phyloP scores from a whole-genome alignment of 768 basidiomycete species.

The Suillus decipiens region DNA sequence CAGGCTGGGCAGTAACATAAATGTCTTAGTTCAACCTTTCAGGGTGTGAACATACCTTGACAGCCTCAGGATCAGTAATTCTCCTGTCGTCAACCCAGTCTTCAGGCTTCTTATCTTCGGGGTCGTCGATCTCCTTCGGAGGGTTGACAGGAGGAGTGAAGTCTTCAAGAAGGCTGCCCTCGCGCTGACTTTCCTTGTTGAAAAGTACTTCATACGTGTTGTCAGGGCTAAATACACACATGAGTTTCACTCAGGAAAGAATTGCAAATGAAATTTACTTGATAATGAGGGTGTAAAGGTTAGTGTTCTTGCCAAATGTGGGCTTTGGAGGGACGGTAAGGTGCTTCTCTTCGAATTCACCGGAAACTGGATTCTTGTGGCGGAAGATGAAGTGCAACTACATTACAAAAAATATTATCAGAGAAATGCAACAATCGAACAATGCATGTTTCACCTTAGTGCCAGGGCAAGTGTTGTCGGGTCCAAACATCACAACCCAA shows the following conservation, averaged over 20 bases:
- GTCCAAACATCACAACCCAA: conserved; percentile 97
- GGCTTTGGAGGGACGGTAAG: conserved; percentile 80
- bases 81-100: conserved; percentile 92
- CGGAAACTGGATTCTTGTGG: conserved; percentile 90
- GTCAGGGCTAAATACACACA: conserved; percentile 62
- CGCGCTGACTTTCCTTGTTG: conserved; percentile 81
- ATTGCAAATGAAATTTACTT: conserved; percentile 54
- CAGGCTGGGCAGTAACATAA: conserved; percentile 53
- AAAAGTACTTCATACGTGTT: conserved; percentile 92
- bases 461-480: conserved; percentile 91
- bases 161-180: conserved; percentile 88
- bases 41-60: conserved; percentile 53
- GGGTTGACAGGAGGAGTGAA: conserved; percentile 95
- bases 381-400: conserved; percentile 99
- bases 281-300: conserved; percentile 92
- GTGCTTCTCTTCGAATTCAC: conserved; percentile 97
- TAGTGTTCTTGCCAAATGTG: conserved; percentile 85
- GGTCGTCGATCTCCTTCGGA: conserved; percentile 88
- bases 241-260: background rate
- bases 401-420: conserved; percentile 9
- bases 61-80: conserved; percentile 83
- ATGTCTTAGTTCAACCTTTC: background rate
- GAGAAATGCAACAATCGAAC: background rate
- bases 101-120: conserved; percentile 84
- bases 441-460: conserved; percentile 63